Percentiles rank a stretch among this genome's conserved stretches.
These are phyloP conservation scores for Ascochyta clinopodiicola DNA, from an alignment of 2,329 filamentous ascomycete species.

Conservation along the genomic window DNA sequence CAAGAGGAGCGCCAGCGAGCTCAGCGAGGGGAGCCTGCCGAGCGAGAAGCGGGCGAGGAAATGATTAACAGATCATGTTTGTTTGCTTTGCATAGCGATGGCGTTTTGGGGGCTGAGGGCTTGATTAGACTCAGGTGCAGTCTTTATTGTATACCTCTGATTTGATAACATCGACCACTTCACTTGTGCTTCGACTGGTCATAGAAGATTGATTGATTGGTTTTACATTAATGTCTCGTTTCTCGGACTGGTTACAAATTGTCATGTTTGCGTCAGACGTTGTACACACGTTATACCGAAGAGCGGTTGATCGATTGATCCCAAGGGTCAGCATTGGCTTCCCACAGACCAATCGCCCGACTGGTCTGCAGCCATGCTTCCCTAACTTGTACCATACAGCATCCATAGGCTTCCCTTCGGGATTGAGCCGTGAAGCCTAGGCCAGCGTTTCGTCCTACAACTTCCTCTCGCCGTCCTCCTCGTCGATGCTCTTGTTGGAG, in stretches of 20 bases:
- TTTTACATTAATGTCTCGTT: not conserved
- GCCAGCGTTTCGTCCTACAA: conserved; percentile 36
- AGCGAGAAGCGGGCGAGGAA: conserved; percentile 45
- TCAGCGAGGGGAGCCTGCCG: conserved; percentile 62
- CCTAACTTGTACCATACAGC: conserved; percentile 5
- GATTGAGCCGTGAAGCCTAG: conserved; percentile 15
- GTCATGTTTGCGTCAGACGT: conserved; percentile 24
- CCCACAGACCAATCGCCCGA: conserved; percentile 30
- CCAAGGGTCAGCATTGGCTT: conserved; percentile 20
- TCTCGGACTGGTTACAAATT: conserved; percentile 29
- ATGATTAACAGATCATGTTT: not conserved
- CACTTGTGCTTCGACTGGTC: not conserved
- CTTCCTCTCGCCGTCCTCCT: conserved; percentile 59
- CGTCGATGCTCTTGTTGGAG: conserved; percentile 64
- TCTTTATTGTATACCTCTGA: not conserved
- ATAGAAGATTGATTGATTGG: not conserved
- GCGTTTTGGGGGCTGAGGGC: not conserved
- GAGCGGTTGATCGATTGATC: conserved; percentile 9
- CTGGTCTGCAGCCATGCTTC: conserved; percentile 26
- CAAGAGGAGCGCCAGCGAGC: conserved; percentile 83
- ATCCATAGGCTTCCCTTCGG: conserved; percentile 15
- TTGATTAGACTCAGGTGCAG: not conserved
- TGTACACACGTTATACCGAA: conserved; percentile 33
- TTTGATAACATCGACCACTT: not conserved
- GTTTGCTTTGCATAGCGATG: conserved; percentile 4